Percentiles rank a stretch among this genome's conserved stretches.
Evolutionary conservation across 1,284 basidiomycete species (phyloP).

Genomic region (Fomitiporia mediterranea): DNA sequence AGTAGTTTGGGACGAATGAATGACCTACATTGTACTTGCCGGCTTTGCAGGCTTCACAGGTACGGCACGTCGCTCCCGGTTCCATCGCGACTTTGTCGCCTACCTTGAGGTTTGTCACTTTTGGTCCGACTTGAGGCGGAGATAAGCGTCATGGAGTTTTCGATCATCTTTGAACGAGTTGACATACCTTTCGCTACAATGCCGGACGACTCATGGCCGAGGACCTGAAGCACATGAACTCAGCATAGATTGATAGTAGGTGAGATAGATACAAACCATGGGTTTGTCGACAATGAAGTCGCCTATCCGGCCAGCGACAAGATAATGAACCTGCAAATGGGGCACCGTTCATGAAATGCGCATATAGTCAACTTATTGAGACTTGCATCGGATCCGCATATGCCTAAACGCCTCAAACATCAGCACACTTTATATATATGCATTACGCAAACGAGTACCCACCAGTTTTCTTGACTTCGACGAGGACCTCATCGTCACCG

Average conservation of each 20-base stretch:
- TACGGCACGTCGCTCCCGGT: slow-evolving; percentile 73
- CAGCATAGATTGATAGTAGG: slow-evolving; percentile 4
- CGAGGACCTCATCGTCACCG: slow-evolving; percentile 74
- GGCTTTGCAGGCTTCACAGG: slow-evolving; percentile 69
- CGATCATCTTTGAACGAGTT: neutral
- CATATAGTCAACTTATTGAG: slow-evolving; percentile 8
- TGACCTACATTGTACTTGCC: slow-evolving; percentile 72
- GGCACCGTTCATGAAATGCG: slow-evolving; percentile 16
- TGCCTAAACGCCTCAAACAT: slow-evolving; percentile 45
- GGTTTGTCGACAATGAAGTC: slow-evolving; percentile 74
- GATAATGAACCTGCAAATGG: slow-evolving; percentile 60
- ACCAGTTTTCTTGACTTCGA: slow-evolving; percentile 92
- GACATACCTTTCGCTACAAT: slow-evolving; percentile 35
- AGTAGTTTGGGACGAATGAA: slow-evolving; percentile 7
- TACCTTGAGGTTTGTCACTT: slow-evolving; percentile 69
- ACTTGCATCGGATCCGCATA: slow-evolving; percentile 83
- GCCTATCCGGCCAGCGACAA: slow-evolving; percentile 72
- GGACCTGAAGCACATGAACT: slow-evolving; percentile 33
- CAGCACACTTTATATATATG: slow-evolving; percentile 16
- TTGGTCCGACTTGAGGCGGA: slow-evolving; percentile 51
- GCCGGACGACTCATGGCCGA: slow-evolving; percentile 58
- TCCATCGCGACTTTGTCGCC: slow-evolving; percentile 88
- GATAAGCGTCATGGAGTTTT: neutral
- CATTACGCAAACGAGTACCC: slow-evolving; percentile 24
- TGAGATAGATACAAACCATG: slow-evolving; percentile 48